phyloP scores from a whole-genome alignment of 1,139 yeast genomes.

The Debaryomycetaceae sp. region DNA sequence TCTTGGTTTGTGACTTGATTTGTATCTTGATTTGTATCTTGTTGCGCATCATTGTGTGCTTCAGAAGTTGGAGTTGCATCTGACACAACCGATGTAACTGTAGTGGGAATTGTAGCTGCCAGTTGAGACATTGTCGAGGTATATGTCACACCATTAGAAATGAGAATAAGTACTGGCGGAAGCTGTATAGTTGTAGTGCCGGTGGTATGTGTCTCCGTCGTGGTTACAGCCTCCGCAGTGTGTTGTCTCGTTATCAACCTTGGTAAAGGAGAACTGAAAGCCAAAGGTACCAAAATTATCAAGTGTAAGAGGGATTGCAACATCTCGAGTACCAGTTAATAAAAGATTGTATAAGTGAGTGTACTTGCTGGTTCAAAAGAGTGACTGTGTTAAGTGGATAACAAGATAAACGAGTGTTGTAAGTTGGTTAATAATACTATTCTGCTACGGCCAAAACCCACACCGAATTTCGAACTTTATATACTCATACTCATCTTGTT shows the following conservation, averaged over 20 bases:
- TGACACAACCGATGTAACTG: constrained; percentile 23
- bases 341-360: constrained; percentile 10
- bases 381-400: constrained; percentile 2
- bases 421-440: neutral
- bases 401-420: neutral
- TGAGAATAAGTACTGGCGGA: constrained; percentile 66
- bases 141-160: constrained; percentile 59
- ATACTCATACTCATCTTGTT: neutral
- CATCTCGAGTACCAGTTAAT: neutral
- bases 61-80: neutral
- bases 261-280: constrained; percentile 33
- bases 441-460: neutral
- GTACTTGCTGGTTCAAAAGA: neutral
- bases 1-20: constrained; percentile 7
- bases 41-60: constrained; percentile 9
- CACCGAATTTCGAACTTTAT: neutral
- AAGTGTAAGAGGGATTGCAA: neutral
- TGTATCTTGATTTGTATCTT: constrained; percentile 7
- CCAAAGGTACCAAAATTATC: constrained; percentile 14
- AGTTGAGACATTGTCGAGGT: constrained; percentile 50
- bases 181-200: constrained; percentile 58
- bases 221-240: constrained; percentile 60
- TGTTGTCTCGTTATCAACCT: constrained; percentile 55
- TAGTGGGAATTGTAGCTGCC: constrained; percentile 31
- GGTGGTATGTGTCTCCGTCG: constrained; percentile 51